Conservation (phyloP, 108 stramenopile species). For the Pseudonitzschia multistriata region DNA sequence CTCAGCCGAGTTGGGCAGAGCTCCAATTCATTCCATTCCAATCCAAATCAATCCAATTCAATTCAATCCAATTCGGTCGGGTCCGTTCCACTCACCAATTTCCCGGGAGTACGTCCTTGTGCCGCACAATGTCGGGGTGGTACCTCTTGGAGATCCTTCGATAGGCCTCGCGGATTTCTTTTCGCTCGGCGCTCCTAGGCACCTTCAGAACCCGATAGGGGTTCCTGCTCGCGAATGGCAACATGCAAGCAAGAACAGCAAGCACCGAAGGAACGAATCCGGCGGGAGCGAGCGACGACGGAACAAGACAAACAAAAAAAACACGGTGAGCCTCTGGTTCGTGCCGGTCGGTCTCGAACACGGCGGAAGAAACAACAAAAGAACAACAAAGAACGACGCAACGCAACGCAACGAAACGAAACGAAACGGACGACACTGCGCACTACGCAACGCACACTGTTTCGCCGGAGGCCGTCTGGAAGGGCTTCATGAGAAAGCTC, state of each 20-base stretch:
- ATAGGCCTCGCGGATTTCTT: conserved; percentile 52
- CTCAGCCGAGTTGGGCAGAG: no score
- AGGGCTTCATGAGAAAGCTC: conserved; percentile 25
- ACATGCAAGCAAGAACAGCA: background rate
- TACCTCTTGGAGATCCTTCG: conserved; percentile 46
- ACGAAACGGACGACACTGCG: background rate
- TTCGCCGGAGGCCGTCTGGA: conserved; percentile 22
- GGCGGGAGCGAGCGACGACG: no score
- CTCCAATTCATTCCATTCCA: no score
- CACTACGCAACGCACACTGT: conserved; percentile 10
- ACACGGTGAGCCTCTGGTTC: background rate
- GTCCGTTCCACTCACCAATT: conserved; percentile 58
- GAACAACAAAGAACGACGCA: background rate
- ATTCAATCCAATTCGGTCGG: background rate
- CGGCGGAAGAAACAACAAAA: background rate
- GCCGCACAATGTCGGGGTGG: conserved; percentile 58
- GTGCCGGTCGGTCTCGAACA: no score
- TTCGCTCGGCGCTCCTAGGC: conserved; percentile 40
- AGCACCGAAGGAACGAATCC: background rate
- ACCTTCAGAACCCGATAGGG: conserved; percentile 34
- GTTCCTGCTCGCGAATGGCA: no score
- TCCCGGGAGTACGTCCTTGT: conserved; percentile 60
- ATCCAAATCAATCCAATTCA: background rate
- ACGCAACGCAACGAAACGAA: no score
- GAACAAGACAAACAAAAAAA: background rate